These are phyloP conservation scores for Marasmius sp. DNA, from an alignment of 1,284 basidiomycete species.

Conservation along the genomic window DNA sequence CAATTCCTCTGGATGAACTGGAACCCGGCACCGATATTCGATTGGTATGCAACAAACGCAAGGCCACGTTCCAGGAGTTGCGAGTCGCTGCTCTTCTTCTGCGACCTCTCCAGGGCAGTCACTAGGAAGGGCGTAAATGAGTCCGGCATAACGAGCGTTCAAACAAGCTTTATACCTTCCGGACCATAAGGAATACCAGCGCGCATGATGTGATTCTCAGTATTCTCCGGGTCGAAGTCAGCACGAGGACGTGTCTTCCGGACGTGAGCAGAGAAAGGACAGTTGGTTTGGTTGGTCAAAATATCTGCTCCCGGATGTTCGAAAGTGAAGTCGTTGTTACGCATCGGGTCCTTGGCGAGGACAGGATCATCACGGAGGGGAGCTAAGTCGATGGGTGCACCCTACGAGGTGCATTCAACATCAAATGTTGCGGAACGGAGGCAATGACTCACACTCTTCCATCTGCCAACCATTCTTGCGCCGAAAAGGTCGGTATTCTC, in stretches of 20 bases:
- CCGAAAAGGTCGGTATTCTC: slow-evolving; percentile 25
- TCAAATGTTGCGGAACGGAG: neutral
- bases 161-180: slow-evolving; percentile 17
- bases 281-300: slow-evolving; percentile 24
- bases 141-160: neutral
- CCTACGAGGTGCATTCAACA: slow-evolving; percentile 6
- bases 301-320: slow-evolving; percentile 14
- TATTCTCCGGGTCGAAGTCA: slow-evolving; percentile 15
- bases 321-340: slow-evolving; percentile 40
- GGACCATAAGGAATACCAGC: slow-evolving; percentile 39
- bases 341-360: slow-evolving; percentile 29
- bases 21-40: slow-evolving; percentile 25
- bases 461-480: slow-evolving; percentile 30
- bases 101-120: neutral
- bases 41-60: slow-evolving; percentile 30
- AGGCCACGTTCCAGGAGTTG: slow-evolving; percentile 24
- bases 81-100: slow-evolving; percentile 12
- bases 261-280: slow-evolving; percentile 34
- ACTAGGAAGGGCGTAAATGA: neutral
- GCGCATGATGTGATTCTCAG: slow-evolving; percentile 27
- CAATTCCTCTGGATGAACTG: slow-evolving; percentile 29
- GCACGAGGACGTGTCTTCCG: slow-evolving; percentile 29
- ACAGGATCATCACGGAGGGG: slow-evolving; percentile 32
- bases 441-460: slow-evolving; percentile 25
- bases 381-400: slow-evolving; percentile 35